These are phyloP conservation scores for Ceratobasidium sp. DNA, from an alignment of 1,284 basidiomycete genomes.

Conservation along the genomic window DNA sequence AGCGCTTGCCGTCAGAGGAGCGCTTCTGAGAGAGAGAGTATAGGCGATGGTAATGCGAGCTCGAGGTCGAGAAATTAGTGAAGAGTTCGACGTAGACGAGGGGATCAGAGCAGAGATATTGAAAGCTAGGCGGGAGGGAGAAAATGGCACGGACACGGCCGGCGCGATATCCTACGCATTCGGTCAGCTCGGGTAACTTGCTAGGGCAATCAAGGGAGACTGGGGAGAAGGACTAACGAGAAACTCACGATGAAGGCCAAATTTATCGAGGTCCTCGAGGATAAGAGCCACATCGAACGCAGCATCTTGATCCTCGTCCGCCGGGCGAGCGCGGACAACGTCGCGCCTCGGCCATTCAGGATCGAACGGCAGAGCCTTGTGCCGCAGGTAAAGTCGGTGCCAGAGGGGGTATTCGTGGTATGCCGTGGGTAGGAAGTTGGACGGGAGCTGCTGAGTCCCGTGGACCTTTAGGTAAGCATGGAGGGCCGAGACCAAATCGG, in stretches of 20 bases:
- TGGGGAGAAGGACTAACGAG: neutral
- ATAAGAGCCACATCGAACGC: slow-evolving; percentile 6
- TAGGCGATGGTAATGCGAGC: neutral
- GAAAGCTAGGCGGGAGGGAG: neutral
- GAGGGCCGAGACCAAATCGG: neutral
- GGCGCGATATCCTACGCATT: slow-evolving; percentile 21
- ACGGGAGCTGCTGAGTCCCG: too few species aligned
- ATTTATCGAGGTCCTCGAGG: neutral
- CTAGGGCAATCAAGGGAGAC: neutral
- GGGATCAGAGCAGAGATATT: neutral
- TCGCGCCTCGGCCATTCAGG: slow-evolving; percentile 6
- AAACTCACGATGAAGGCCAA: slow-evolving; percentile 48
- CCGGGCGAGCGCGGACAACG: slow-evolving; percentile 12
- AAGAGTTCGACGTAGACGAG: slow-evolving; percentile 28
- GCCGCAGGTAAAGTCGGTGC: slow-evolving; percentile 22
- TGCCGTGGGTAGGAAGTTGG: neutral
- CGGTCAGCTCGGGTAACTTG: too few species aligned
- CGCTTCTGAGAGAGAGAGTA: neutral
- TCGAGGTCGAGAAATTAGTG: neutral
- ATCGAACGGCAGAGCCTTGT: neutral
- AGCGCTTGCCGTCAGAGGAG: too few species aligned
- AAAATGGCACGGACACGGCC: slow-evolving; percentile 24
- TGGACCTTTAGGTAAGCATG: neutral
- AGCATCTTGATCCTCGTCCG: slow-evolving; percentile 48
- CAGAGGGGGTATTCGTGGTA: slow-evolving; percentile 19